Conservation (phyloP, 257 asterid genomes). For the Cruciata laevipes region DNA sequence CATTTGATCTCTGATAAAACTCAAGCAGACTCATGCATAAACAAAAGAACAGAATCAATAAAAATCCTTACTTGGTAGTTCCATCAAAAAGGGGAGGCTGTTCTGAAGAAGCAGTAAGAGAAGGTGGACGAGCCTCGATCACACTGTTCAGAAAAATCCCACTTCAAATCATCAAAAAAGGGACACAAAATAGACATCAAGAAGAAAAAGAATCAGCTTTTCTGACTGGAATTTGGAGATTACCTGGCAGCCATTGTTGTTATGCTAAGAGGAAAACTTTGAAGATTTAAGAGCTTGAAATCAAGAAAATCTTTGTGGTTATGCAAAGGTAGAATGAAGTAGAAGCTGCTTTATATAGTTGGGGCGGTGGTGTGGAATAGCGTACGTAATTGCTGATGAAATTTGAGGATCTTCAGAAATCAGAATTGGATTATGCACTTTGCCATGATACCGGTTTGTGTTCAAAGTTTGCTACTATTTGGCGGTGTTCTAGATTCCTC, state of each 20-base stretch:
- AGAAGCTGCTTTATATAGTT: slow-evolving; percentile 5
- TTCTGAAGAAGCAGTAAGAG: slow-evolving; percentile 73
- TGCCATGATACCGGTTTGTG: background rate
- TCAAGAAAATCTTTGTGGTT: slow-evolving; percentile 19
- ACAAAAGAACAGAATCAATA: background rate
- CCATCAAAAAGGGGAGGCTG: slow-evolving; percentile 82
- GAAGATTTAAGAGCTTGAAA: slow-evolving; percentile 3
- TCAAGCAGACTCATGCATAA: background rate
- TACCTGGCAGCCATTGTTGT: slow-evolving; percentile 40
- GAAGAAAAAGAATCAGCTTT: background rate
- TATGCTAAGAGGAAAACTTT: slow-evolving; percentile 14
- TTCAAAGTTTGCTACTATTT: slow-evolving; percentile 1
- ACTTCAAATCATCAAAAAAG: background rate
- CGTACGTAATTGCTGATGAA: background rate
- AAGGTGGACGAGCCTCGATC: slow-evolving; percentile 58
- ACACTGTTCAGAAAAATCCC: slow-evolving; percentile 16
- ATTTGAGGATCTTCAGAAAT: background rate
- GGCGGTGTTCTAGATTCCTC: background rate
- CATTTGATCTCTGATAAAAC: background rate
- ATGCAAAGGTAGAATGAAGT: slow-evolving; percentile 6
- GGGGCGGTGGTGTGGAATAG: background rate
- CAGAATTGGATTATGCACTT: background rate
- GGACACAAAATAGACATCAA: background rate
- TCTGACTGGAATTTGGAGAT: background rate
- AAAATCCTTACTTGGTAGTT: slow-evolving; percentile 54